Base-by-base conservation (phyloP, 2,329 filamentous ascomycete genomes). In the Phialocephala subalpina region DNA sequence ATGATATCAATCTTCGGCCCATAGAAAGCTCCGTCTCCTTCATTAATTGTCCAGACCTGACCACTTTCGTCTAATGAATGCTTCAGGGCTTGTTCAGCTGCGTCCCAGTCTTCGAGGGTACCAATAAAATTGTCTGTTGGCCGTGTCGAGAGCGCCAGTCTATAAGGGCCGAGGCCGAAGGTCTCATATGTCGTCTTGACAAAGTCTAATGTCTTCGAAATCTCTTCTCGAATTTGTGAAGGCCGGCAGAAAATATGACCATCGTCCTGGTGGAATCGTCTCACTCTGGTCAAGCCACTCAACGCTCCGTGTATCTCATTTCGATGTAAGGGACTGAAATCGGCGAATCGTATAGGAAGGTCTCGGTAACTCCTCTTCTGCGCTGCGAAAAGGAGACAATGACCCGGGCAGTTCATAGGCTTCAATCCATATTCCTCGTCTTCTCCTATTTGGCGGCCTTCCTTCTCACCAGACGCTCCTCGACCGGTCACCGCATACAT, bases 1-100 rank as follows among this genome's bases (percentile, higher is more conserved):
- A 97, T 88, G 53, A 97, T 92, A 75, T 97, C 93, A 70, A 97
- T 97, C 80, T 97, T 97, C 36, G 94, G 93, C 0, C 94, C 93
- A 74, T 97, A 97, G 75, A 97, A 97, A 3, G 93, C 93, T 16
- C 94, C 93, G 67, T 97, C 93, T 12, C 92, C 93, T 73, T 90
- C 86, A 69, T 94, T 95, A 64, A 95, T 72, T 1, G 84, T 86
- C 92, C 92, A 97, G 40, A 85, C 80, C 72, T 88, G 86, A 11
- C 89, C 90, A 16, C 85, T 89, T 29, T 80, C 83, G 67, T 90
- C 82, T 42, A 94, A 79, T 0, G 90, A 89, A 61, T 84, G 79
- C 62, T 83, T 87, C 63, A 94, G 79, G 58, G 92, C 89, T n/a
- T 77, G 76, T 75, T 93, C 91, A 1, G 91, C 91, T 66, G 82